phyloP scores from a whole-genome alignment of 2,329 filamentous ascomycete species.

The Xenoacremonium recifei region DNA sequence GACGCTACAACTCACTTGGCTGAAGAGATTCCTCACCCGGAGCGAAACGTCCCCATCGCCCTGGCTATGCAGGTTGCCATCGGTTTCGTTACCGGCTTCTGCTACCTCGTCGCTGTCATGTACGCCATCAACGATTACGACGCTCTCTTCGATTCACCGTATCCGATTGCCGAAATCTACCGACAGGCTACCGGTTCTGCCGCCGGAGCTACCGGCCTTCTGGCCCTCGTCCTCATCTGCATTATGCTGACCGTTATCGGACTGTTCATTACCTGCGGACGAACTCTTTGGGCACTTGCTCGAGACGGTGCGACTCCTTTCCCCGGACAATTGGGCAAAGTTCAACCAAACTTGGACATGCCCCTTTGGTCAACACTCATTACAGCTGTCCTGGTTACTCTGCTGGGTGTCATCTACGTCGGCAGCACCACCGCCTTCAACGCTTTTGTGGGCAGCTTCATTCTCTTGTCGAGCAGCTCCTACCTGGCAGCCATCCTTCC shows the following conservation, averaged over 20 bases:
- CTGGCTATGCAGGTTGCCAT: constrained; percentile 50
- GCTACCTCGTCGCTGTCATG: constrained; percentile 52
- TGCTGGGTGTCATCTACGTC: constrained; percentile 64
- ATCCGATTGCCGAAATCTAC: constrained; percentile 68
- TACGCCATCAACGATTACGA: constrained; percentile 59
- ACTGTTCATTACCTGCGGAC: constrained; percentile 37
- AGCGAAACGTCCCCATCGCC: constrained; percentile 52
- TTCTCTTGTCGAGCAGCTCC: constrained; percentile 33
- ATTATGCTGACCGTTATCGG: constrained; percentile 36
- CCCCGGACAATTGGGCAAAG: constrained; percentile 24
- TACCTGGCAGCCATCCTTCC: constrained; percentile 65
- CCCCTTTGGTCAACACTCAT: constrained; percentile 47
- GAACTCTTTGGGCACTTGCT: constrained; percentile 40
- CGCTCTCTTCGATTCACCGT: constrained; percentile 47
- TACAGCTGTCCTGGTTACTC: constrained; percentile 43
- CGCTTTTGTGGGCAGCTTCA: constrained; percentile 57
- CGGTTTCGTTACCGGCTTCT: constrained; percentile 51
- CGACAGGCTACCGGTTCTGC: constrained; percentile 53
- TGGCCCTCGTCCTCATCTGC: constrained; percentile 39
- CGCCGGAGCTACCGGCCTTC: constrained; percentile 49
- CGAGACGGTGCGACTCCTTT: constrained; percentile 38
- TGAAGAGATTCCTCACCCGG: constrained; percentile 59
- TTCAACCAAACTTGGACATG: constrained; percentile 31
- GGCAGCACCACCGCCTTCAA: constrained; percentile 66
- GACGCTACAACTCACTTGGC: constrained; percentile 65